These are phyloP conservation scores for Aspergillus eucalypticola DNA, from an alignment of 2,329 filamentous ascomycete genomes.

Conservation along the genomic window DNA sequence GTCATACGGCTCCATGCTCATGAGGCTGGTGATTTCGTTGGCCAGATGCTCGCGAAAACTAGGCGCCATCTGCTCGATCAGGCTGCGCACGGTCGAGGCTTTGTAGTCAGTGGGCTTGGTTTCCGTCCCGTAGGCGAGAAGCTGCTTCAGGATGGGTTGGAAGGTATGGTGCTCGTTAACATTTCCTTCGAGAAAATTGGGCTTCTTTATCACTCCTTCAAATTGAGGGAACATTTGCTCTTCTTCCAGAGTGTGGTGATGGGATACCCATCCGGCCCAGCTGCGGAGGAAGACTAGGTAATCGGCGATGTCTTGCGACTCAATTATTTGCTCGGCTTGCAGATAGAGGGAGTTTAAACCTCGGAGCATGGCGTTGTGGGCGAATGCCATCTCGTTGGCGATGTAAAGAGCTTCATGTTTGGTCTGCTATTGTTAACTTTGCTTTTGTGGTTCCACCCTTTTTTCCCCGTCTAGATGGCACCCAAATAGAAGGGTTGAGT, in stretches of 20 bases:
- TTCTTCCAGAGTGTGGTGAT: constrained; percentile 8
- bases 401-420: background rate
- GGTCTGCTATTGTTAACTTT: background rate
- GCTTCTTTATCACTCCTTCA: background rate
- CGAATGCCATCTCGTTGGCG: constrained; percentile 8
- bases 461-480: too few relatives aligned
- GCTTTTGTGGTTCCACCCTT: too few relatives aligned
- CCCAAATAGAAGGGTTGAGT: background rate
- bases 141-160: background rate
- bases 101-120: background rate
- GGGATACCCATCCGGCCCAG: constrained; percentile 2
- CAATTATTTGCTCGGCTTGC: background rate
- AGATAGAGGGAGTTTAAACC: constrained; percentile 7
- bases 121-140: background rate
- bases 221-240: constrained; percentile 5
- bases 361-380: constrained; percentile 7
- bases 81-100: background rate
- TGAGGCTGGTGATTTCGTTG: background rate
- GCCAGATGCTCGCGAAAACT: background rate
- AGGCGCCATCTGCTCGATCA: constrained; percentile 2
- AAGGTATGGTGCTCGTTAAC: constrained; percentile 2
- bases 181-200: background rate
- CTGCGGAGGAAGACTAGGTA: constrained; percentile 1
- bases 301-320: background rate
- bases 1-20: constrained; percentile 1